These are phyloP conservation scores for Blastobotrys muscicola DNA, from an alignment of 805 yeast species.

Conservation along the genomic window DNA sequence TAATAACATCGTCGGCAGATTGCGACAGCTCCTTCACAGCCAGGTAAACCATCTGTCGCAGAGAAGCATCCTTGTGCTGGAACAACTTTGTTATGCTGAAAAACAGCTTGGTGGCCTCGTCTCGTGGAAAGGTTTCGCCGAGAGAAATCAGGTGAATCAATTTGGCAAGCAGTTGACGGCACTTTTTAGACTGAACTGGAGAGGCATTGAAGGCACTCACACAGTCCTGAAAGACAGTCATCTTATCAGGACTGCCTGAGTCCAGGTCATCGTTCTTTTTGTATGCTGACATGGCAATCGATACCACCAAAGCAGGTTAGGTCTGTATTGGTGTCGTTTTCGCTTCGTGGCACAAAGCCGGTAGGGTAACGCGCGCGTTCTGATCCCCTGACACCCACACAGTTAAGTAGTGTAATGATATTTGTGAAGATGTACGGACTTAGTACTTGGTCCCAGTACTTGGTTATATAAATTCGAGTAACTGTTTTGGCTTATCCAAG, in stretches of 20 bases:
- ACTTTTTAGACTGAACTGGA: constrained; percentile 79
- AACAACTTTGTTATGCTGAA: constrained; percentile 90
- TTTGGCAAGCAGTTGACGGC: constrained; percentile 74
- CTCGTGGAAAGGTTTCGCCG: constrained; percentile 80
- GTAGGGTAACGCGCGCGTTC: too few relatives aligned
- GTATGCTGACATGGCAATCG: constrained; percentile 53
- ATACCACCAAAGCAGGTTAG: constrained; percentile 34
- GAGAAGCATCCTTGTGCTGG: constrained; percentile 77
- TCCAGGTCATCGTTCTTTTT: constrained; percentile 75
- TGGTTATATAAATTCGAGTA: too few relatives aligned
- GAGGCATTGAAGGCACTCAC: constrained; percentile 84
- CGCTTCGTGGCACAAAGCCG: too few relatives aligned
- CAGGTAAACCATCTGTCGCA: constrained; percentile 88
- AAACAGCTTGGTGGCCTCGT: constrained; percentile 86
- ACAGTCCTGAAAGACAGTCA: constrained; percentile 96
- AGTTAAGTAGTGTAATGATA: too few relatives aligned
- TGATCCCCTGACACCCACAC: too few relatives aligned
- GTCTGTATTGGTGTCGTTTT: too few relatives aligned
- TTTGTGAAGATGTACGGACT: too few relatives aligned
- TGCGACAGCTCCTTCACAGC: constrained; percentile 86
- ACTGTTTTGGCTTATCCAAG: too few relatives aligned
- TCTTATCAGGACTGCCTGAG: constrained; percentile 76
- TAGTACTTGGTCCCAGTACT: too few relatives aligned
- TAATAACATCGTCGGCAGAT: constrained; percentile 81
- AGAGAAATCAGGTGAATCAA: constrained; percentile 70